Base-by-base conservation (phyloP, 257 asterid genomes). In the Catharanthus roseus region DNA sequence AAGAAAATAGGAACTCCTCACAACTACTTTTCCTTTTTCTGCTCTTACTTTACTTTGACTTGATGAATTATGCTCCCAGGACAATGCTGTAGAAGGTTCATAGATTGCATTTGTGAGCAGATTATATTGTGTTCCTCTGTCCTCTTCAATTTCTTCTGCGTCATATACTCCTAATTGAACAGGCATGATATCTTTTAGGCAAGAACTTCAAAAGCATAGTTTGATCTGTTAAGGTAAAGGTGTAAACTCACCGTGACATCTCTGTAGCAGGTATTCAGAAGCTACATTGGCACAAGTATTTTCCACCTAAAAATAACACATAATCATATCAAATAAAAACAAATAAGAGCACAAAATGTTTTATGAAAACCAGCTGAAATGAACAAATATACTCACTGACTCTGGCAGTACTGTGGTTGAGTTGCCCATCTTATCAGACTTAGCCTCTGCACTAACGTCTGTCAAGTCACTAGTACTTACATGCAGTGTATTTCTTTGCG, bases 81-180 rank as follows among this genome's bases (percentile, higher is more conserved):
- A 82, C 80, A 84, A 74, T 68, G 76, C 74, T 36, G 72, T 79
- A 81, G 91, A 89, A 47, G 99, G 93, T 84, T 85, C 86, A 68
- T 81, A 85, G 33, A 83, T 80, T 10, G 87, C 47, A 78, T 69
- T 81, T 70, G 66, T 84, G 18, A 75, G 73, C 31, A 69, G 47
- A 65, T 74, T 61, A 26, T 78, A 70, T 45, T 11, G 76, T 65
- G 69, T 68, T 73, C 78, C 77, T 41, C 42, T 67, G 67, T 62
- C 69, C 41, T 78, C 75, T 64, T 41, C 38, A 53, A 36, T 61
- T 21, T 34, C 76, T 72, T 65, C 75, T 72, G 68, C 72, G 68
- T 79, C 80, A 47, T 28, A 67, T 45, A 41, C 47, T 75, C 87
- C 92, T 87, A 71, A 62, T n/a, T 28, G 21, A n/a, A 64, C 34